A percentile compares a stretch with the other conserved stretches of the same genome.
These are phyloP conservation scores for Paramecium biaurelia DNA, from an alignment of 73 alveolate species.

Conservation along the genomic window DNA sequence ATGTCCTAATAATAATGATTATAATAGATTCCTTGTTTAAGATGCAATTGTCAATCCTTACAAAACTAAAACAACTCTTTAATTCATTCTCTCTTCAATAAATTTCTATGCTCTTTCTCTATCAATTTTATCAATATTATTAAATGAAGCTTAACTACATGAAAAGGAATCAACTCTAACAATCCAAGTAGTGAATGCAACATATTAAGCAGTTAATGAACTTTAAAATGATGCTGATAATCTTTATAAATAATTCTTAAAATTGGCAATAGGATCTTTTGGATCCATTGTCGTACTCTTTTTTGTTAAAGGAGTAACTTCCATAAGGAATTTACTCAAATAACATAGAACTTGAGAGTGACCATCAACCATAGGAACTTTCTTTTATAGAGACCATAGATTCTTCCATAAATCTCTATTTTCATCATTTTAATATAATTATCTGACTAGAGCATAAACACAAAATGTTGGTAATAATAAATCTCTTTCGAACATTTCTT, in stretches of 20 bases:
- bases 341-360: slow-evolving; percentile 71
- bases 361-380: slow-evolving; percentile 78
- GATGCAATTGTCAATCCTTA: slow-evolving; percentile 19
- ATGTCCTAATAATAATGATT: slow-evolving; percentile 41
- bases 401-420: slow-evolving; percentile 72
- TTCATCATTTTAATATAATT: slow-evolving; percentile 74
- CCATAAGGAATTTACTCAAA: slow-evolving; percentile 76
- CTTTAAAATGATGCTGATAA: slow-evolving; percentile 48
- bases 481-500: slow-evolving; percentile 73
- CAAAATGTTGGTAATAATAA: slow-evolving; percentile 72
- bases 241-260: slow-evolving; percentile 35
- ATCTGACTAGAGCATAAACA: slow-evolving; percentile 79
- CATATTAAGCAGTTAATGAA: slow-evolving; percentile 31
- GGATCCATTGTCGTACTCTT: slow-evolving; percentile 80
- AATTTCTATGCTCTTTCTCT: slow-evolving; percentile 44
- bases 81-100: slow-evolving; percentile 52
- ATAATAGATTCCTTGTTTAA: neutral
- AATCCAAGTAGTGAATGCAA: slow-evolving; percentile 63
- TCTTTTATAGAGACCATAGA: slow-evolving; percentile 81
- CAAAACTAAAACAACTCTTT: slow-evolving; percentile 35
- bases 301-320: slow-evolving; percentile 80
- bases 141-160: slow-evolving; percentile 56
- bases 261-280: slow-evolving; percentile 70
- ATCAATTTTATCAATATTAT: slow-evolving; percentile 29
- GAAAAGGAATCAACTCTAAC: slow-evolving; percentile 62